phyloP scores from a whole-genome alignment of 1,284 basidiomycete genomes.

The Macrocybe sp. region DNA sequence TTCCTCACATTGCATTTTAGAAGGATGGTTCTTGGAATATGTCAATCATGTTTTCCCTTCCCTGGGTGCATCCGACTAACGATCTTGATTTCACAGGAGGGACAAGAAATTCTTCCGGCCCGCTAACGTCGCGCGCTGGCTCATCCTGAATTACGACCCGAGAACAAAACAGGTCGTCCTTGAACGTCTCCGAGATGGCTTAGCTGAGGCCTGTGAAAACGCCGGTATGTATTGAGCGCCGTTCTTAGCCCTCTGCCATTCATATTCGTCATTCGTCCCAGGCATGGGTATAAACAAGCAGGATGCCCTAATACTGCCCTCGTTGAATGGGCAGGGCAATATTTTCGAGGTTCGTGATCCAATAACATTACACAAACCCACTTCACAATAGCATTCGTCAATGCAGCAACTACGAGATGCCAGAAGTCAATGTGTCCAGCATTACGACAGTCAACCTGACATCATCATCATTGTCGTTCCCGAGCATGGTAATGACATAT shows the following conservation, averaged over 20 bases:
- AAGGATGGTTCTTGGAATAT: slow-evolving; percentile 71
- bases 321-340: slow-evolving; percentile 48
- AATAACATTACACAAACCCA: no score
- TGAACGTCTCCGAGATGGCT: slow-evolving; percentile 18
- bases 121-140: slow-evolving; percentile 47
- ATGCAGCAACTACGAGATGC: no score
- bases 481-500: slow-evolving; percentile 68
- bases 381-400: no score
- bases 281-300: slow-evolving; percentile 44
- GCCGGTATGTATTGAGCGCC: slow-evolving; percentile 46
- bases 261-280: slow-evolving; percentile 17
- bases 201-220: slow-evolving; percentile 41
- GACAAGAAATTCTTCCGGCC: slow-evolving; percentile 61
- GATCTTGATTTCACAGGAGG: slow-evolving; percentile 36
- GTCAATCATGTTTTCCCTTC: slow-evolving; percentile 25
- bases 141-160: slow-evolving; percentile 23
- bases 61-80: slow-evolving; percentile 8
- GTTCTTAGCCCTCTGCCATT: neutral
- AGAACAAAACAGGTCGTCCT: no score
- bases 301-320: slow-evolving; percentile 38
- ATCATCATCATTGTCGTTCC: slow-evolving; percentile 69
- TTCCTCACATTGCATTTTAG: slow-evolving; percentile 25
- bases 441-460: slow-evolving; percentile 29
- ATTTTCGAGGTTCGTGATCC: slow-evolving; percentile 28
- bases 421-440: no score